phyloP scores from a whole-genome alignment of 768 basidiomycete species.

The Polyporus arcularius region DNA sequence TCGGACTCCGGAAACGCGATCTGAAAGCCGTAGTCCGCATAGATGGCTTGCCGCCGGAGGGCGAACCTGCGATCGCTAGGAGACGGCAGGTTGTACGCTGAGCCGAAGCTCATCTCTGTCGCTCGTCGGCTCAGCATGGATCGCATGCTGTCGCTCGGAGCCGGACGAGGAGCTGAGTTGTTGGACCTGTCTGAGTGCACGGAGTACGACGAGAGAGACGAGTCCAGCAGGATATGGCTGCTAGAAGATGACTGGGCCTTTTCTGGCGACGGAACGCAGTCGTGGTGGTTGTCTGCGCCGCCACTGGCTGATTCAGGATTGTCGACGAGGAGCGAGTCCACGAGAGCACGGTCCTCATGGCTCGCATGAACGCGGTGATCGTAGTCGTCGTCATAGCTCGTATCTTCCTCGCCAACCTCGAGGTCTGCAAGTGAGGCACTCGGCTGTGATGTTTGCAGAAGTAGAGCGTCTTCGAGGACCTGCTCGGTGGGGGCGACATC shows the following conservation, averaged over 20 bases:
- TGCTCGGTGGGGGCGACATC: not conserved
- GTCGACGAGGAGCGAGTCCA: too few species aligned
- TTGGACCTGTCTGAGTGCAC: not conserved
- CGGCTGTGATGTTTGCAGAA: not conserved
- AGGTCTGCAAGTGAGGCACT: not conserved
- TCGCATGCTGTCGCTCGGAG: not conserved
- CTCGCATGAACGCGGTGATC: too few species aligned
- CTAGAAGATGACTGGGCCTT: not conserved
- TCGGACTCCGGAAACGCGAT: constrained; percentile 17
- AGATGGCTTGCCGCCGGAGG: constrained; percentile 14
- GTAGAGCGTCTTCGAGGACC: not conserved
- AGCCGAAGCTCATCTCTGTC: not conserved
- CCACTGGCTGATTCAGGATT: too few species aligned
- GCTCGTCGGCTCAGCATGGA: not conserved
- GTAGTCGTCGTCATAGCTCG: not conserved
- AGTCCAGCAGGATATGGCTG: not conserved
- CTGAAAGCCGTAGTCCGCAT: constrained; percentile 15
- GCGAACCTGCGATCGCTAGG: constrained; percentile 10
- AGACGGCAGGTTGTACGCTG: not conserved
- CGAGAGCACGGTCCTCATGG: too few species aligned
- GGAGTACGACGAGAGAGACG: not conserved
- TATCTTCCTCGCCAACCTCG: not conserved
- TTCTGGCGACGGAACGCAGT: not conserved
- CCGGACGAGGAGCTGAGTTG: not conserved
- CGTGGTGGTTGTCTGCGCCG: not conserved